Percentiles rank a stretch among this genome's conserved stretches.
Evolutionary conservation across 2,329 filamentous ascomycete species (phyloP).

Genomic region (Xylariaceae sp.): DNA sequence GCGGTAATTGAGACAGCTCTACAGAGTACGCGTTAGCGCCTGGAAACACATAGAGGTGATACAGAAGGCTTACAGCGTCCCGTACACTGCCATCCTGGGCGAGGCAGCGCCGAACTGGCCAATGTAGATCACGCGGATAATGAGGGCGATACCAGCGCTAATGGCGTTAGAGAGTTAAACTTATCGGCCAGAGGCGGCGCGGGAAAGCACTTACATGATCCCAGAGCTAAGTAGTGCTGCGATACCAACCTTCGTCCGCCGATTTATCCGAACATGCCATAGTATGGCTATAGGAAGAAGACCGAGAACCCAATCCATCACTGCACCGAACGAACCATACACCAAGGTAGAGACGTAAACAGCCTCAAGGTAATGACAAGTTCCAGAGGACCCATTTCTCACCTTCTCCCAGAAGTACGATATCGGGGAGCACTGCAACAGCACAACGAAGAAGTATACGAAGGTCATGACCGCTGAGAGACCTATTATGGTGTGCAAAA

Average conservation of each 20-base stretch:
- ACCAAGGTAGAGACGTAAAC: constrained; percentile 51
- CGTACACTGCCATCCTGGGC: constrained; percentile 39
- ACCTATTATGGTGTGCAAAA: constrained; percentile 42
- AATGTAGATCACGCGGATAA: constrained; percentile 46
- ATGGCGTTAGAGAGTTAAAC: constrained; percentile 1
- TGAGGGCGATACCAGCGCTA: constrained; percentile 47
- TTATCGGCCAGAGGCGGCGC: neutral
- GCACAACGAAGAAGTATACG: constrained; percentile 52
- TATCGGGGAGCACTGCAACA: constrained; percentile 57
- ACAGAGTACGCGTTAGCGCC: neutral
- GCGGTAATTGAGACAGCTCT: constrained; percentile 44
- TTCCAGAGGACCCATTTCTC: constrained; percentile 42
- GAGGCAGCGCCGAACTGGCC: constrained; percentile 34
- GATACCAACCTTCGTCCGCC: constrained; percentile 52
- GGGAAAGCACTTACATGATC: constrained; percentile 49
- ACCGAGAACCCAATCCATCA: constrained; percentile 56
- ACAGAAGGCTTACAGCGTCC: constrained; percentile 39
- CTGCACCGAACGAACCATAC: constrained; percentile 52
- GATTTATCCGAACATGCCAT: constrained; percentile 56
- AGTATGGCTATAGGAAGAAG: constrained; percentile 57
- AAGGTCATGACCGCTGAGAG: constrained; percentile 46
- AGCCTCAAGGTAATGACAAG: constrained; percentile 48
- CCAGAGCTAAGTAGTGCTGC: constrained; percentile 56
- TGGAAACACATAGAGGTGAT: neutral
- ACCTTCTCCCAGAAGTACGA: constrained; percentile 55